Conservation (phyloP, 768 basidiomycete species). For the Epithele typhae region DNA sequence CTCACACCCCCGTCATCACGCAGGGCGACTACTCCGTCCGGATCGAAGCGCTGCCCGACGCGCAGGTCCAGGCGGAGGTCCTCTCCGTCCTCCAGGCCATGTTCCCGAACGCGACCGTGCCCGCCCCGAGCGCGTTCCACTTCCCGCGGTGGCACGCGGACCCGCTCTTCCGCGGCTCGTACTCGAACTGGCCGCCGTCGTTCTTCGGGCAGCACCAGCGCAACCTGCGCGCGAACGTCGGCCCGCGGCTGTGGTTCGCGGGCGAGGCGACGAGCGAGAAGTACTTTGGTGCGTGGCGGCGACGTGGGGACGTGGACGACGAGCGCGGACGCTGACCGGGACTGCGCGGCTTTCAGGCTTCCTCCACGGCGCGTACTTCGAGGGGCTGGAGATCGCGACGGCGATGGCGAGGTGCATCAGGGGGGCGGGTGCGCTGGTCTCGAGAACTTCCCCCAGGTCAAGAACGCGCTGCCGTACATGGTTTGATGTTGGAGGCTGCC, state of each 20-base stretch:
- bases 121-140: slow-evolving; percentile 49
- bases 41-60: slow-evolving; percentile 47
- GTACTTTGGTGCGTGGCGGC: slow-evolving; percentile 45
- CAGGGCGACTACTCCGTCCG: slow-evolving; percentile 58
- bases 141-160: slow-evolving; percentile 49
- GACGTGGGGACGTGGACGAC: neutral
- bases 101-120: slow-evolving; percentile 49
- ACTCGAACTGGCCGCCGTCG: slow-evolving; percentile 61
- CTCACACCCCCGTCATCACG: neutral
- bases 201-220: slow-evolving; percentile 48
- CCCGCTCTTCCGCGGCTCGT: slow-evolving; percentile 52
- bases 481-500: slow-evolving; percentile 1
- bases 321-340: neutral
- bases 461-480: slow-evolving; percentile 19
- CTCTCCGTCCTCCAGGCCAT: slow-evolving; percentile 49
- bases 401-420: slow-evolving; percentile 25
- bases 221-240: slow-evolving; percentile 53
- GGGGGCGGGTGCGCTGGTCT: slow-evolving; percentile 9
- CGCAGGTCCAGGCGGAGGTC: slow-evolving; percentile 46
- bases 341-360: slow-evolving; percentile 18
- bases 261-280: slow-evolving; percentile 57
- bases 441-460: slow-evolving; percentile 19
- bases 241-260: slow-evolving; percentile 51
- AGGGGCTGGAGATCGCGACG: slow-evolving; percentile 26
- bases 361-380: slow-evolving; percentile 32